Evolutionary conservation across 225 moss, liverwort and hornwort species (phyloP).

Genomic region (Anthoceros angustus): DNA sequence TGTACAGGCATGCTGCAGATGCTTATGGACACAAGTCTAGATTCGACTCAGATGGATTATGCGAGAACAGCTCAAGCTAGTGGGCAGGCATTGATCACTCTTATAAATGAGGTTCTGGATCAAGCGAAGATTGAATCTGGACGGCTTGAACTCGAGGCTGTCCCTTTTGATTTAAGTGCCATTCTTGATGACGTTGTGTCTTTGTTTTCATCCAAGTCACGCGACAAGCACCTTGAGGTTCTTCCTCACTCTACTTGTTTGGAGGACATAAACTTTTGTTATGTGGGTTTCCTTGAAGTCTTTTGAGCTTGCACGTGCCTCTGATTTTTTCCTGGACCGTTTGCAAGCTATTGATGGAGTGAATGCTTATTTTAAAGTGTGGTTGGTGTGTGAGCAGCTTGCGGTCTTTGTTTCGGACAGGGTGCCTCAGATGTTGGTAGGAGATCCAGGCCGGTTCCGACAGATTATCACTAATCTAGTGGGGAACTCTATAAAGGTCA

Average conservation of each 20-base stretch:
- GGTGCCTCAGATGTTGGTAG: conserved; percentile 50
- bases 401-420: conserved; percentile 48
- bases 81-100: conserved; percentile 61
- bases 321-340: too few relatives aligned
- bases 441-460: conserved; percentile 55
- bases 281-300: conserved; percentile 7
- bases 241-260: not conserved
- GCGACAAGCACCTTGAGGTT: conserved; percentile 51
- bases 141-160: conserved; percentile 49
- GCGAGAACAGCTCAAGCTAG: conserved; percentile 56
- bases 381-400: conserved; percentile 23
- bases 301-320: too few relatives aligned
- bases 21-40: conserved; percentile 48
- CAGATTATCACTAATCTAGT: conserved; percentile 58
- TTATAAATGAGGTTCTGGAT: conserved; percentile 54
- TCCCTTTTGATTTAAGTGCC: conserved; percentile 47
- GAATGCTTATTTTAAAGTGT: too few relatives aligned
- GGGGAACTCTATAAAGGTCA: conserved; percentile 53
- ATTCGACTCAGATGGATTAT: conserved; percentile 41
- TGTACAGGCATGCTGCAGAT: conserved; percentile 68
- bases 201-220: conserved; percentile 50
- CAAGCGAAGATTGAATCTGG: conserved; percentile 65
- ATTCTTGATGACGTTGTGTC: conserved; percentile 58
- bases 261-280: conserved; percentile 5
- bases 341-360: too few relatives aligned